A percentile compares a stretch with the other conserved stretches of the same genome.
phyloP scores from a whole-genome alignment of 805 yeast genomes.

The Suhomyces sp. region DNA sequence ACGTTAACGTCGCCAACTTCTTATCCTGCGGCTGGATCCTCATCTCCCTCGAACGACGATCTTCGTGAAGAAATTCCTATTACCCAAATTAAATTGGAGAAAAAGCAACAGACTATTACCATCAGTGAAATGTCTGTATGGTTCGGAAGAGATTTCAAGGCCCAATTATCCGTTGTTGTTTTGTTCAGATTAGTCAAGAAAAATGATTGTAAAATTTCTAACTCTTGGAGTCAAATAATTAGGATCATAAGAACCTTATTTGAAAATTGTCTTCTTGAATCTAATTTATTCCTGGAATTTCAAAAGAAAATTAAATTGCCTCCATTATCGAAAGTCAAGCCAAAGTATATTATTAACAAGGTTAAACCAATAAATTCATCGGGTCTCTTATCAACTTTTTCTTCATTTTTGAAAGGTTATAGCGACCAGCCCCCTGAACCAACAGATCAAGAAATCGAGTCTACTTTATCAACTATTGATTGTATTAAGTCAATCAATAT shows the following conservation, averaged over 20 bases:
- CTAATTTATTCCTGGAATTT: slow-evolving; percentile 59
- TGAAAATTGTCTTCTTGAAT: slow-evolving; percentile 69
- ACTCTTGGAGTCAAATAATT: slow-evolving; percentile 62
- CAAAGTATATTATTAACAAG: slow-evolving; percentile 64
- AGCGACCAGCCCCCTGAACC: slow-evolving; percentile 90
- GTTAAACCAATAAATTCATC: slow-evolving; percentile 65
- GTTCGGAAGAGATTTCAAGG: slow-evolving; percentile 88
- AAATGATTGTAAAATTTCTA: slow-evolving; percentile 49
- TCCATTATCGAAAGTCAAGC: slow-evolving; percentile 58
- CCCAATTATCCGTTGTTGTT: slow-evolving; percentile 85
- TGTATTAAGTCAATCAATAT: slow-evolving; percentile 75
- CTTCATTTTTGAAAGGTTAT: slow-evolving; percentile 86
- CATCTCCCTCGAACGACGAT: slow-evolving; percentile 13
- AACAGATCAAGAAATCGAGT: slow-evolving; percentile 86
- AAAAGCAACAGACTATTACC: slow-evolving; percentile 57
- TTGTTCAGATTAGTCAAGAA: slow-evolving; percentile 73
- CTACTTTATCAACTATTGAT: slow-evolving; percentile 77
- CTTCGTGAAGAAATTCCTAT: slow-evolving; percentile 35
- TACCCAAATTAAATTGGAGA: slow-evolving; percentile 45
- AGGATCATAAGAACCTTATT: slow-evolving; percentile 62
- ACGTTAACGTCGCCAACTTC: slow-evolving; percentile 47
- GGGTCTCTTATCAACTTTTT: slow-evolving; percentile 85
- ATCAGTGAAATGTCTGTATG: slow-evolving; percentile 80
- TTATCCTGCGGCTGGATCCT: slow-evolving; percentile 21
- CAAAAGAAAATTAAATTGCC: slow-evolving; percentile 56